A percentile compares a stretch with the other conserved stretches of the same genome.
phyloP scores from a whole-genome alignment of 805 yeast genomes.

The Ogataea polymorpha region DNA sequence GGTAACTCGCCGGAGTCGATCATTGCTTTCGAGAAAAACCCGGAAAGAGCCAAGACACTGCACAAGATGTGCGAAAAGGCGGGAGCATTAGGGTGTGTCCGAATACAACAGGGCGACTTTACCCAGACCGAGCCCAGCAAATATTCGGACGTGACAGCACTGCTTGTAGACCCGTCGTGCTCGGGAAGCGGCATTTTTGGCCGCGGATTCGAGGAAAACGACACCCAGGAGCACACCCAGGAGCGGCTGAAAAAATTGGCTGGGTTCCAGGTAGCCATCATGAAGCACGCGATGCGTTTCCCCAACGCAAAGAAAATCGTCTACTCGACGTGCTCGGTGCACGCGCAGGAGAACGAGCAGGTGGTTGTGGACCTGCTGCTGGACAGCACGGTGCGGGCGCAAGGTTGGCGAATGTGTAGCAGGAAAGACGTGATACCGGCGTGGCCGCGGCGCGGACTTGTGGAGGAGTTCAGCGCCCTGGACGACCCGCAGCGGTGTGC shows the following conservation, averaged over 20 bases:
- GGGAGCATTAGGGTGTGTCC: slow-evolving; percentile 49
- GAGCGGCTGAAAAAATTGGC: slow-evolving; percentile 71
- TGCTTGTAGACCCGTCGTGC: slow-evolving; percentile 94
- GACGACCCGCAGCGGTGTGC: slow-evolving; percentile 55
- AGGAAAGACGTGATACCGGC: slow-evolving; percentile 65
- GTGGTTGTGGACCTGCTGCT: slow-evolving; percentile 78
- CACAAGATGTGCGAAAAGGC: slow-evolving; percentile 79
- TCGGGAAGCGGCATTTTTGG: slow-evolving; percentile 98
- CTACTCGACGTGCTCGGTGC: slow-evolving; percentile 94
- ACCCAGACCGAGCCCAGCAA: slow-evolving; percentile 57
- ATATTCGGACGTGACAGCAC: slow-evolving; percentile 65
- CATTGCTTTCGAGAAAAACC: slow-evolving; percentile 86
- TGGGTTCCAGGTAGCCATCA: slow-evolving; percentile 82
- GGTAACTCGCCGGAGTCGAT: slow-evolving; percentile 43
- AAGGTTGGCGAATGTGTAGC: slow-evolving; percentile 73
- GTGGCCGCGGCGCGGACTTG: slow-evolving; percentile 86
- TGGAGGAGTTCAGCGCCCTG: slow-evolving; percentile 59
- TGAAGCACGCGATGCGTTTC: slow-evolving; percentile 82
- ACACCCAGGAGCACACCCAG: slow-evolving; percentile 38
- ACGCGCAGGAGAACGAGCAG: slow-evolving; percentile 89
- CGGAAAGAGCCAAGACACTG: slow-evolving; percentile 64
- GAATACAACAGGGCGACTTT: slow-evolving; percentile 53
- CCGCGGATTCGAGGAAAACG: slow-evolving; percentile 64
- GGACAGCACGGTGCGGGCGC: slow-evolving; percentile 58
- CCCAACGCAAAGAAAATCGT: slow-evolving; percentile 77